Evolutionary conservation across 2,329 filamentous ascomycete genomes (phyloP).

Genomic region (Xylariaceae sp.): DNA sequence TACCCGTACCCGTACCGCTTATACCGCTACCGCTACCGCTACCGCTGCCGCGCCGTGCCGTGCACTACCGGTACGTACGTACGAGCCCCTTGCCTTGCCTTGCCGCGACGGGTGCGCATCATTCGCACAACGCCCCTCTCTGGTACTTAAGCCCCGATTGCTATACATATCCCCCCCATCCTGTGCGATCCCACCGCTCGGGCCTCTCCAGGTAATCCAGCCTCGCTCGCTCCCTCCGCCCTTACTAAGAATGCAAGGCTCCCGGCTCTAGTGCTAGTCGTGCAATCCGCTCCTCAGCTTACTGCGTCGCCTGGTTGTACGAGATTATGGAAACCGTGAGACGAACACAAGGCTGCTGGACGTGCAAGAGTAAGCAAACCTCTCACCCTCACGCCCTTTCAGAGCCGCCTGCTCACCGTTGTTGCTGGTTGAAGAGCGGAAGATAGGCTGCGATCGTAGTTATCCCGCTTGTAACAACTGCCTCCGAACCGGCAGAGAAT

Average conservation of each 20-base stretch:
- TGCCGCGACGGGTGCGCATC: too few species aligned
- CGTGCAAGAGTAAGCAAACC: constrained; percentile 43
- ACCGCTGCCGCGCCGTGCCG: too few species aligned
- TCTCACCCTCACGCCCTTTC: constrained; percentile 19
- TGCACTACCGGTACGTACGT: too few species aligned
- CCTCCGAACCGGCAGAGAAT: constrained; percentile 38
- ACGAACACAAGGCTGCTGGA: constrained; percentile 40
- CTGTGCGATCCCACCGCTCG: constrained; percentile 21
- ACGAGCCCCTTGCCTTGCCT: too few species aligned
- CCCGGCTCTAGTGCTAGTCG: constrained; percentile 25
- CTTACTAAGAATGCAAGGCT: constrained; percentile 31
- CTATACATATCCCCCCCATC: background rate
- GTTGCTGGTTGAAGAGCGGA: constrained; percentile 37
- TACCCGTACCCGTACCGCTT: constrained; percentile 6
- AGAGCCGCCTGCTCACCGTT: constrained; percentile 11
- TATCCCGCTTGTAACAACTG: constrained; percentile 44
- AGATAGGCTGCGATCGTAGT: constrained; percentile 45
- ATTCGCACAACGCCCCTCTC: constrained; percentile 10
- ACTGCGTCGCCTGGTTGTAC: constrained; percentile 15
- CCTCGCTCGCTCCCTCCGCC: constrained; percentile 27
- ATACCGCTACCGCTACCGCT: background rate
- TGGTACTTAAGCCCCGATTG: background rate
- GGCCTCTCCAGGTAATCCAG: constrained; percentile 20
- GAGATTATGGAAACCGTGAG: constrained; percentile 32
- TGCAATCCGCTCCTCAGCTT: constrained; percentile 23